phyloP scores from a whole-genome alignment of 148 eudicot genomes.

The Amaranthus palmeri region DNA sequence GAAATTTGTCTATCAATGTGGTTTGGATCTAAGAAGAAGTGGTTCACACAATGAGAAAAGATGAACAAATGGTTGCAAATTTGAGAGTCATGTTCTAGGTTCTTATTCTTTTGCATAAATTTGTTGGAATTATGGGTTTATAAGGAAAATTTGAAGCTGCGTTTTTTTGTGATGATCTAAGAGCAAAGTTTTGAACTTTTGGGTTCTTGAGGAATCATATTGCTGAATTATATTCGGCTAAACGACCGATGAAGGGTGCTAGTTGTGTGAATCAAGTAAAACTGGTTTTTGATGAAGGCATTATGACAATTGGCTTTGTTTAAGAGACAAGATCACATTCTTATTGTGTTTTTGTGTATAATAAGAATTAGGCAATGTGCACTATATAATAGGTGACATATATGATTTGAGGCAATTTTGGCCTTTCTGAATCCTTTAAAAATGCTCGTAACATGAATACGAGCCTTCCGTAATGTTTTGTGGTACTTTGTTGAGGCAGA shows the following conservation, averaged over 20 bases:
- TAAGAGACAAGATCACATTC: not conserved
- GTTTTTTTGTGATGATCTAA: not conserved
- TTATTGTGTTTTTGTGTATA: not conserved
- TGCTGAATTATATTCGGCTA: no score
- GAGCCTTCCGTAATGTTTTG: not conserved
- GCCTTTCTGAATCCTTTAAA: not conserved
- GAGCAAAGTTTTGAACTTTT: slow-evolving; percentile 3
- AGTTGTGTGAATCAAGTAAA: not conserved
- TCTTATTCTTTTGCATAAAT: slow-evolving; percentile 3
- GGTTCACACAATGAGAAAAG: not conserved
- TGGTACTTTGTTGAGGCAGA: not conserved
- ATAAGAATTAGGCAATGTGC: not conserved
- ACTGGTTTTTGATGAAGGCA: not conserved
- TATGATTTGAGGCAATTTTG: not conserved
- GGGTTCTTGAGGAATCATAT: slow-evolving; percentile 1
- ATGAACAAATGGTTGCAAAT: not conserved
- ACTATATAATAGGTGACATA: not conserved
- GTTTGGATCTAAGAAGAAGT: slow-evolving; percentile 13
- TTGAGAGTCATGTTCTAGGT: slow-evolving; percentile 11
- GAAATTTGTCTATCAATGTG: slow-evolving; percentile 1
- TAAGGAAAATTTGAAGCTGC: not conserved
- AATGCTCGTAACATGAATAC: not conserved
- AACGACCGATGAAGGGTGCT: no score
- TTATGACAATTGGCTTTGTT: not conserved
- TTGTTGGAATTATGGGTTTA: not conserved